Conservation (phyloP, 2,329 filamentous ascomycete genomes). For the Arthrobotrys musiformis region DNA sequence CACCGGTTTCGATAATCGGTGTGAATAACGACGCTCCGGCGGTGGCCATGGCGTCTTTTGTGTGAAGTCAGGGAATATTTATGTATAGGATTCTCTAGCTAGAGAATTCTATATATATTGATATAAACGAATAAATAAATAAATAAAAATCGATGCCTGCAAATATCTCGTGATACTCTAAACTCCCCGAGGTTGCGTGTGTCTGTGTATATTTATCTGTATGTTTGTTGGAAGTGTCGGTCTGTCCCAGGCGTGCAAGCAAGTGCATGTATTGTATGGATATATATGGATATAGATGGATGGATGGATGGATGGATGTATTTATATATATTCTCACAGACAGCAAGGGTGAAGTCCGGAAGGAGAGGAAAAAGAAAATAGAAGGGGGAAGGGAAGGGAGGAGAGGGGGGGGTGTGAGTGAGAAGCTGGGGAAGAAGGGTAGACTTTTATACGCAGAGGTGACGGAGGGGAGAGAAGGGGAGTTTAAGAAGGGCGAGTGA, state of each 20-base stretch:
- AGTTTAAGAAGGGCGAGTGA: background rate
- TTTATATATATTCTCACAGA: background rate
- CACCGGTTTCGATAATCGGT: conserved; percentile 53
- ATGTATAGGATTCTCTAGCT: background rate
- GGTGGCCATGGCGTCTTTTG: conserved; percentile 48
- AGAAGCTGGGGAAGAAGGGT: conserved; percentile 24
- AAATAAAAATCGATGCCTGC: no score
- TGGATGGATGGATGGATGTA: background rate
- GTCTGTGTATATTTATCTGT: background rate
- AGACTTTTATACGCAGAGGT: conserved; percentile 13
- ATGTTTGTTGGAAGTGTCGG: no score
- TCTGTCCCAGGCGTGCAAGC: no score
- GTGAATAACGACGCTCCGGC: conserved; percentile 52
- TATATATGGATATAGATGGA: background rate
- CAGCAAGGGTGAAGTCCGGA: conserved; percentile 18
- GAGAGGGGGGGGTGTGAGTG: background rate
- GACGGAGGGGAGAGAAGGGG: conserved; percentile 1
- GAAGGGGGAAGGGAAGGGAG: background rate
- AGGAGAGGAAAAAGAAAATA: conserved; percentile 29
- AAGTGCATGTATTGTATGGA: no score
- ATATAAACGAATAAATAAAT: background rate
- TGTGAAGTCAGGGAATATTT: background rate
- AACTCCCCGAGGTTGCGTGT: background rate
- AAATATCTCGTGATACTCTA: no score
- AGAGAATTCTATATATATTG: background rate